Evolutionary conservation across 2,329 filamentous ascomycete species (phyloP).

Genomic region (Hawksworthiomyces lignivorus): DNA sequence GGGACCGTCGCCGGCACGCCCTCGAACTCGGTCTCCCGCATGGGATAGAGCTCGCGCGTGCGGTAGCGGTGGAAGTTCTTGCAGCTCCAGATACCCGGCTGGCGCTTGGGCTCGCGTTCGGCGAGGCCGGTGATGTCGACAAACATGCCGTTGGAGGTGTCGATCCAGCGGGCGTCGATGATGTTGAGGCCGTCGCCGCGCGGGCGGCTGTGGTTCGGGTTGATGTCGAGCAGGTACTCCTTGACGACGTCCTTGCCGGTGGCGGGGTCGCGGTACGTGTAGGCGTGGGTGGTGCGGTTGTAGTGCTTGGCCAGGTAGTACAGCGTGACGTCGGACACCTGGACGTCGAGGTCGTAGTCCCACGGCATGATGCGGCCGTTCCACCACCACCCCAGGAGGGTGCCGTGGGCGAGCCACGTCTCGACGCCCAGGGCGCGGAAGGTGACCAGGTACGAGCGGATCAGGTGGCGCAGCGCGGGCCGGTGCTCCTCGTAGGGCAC

Average conservation of each 20-base stretch:
- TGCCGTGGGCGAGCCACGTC: slow-evolving; percentile 83
- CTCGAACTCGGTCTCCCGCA: slow-evolving; percentile 68
- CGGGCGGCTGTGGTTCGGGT: slow-evolving; percentile 58
- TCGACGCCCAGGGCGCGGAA: slow-evolving; percentile 59
- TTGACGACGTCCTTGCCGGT: slow-evolving; percentile 30
- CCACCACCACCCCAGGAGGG: slow-evolving; percentile 85
- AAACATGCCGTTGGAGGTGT: slow-evolving; percentile 66
- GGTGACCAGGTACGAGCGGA: slow-evolving; percentile 64
- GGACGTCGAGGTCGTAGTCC: slow-evolving; percentile 80
- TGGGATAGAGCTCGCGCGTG: slow-evolving; percentile 65
- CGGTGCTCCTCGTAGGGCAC: slow-evolving; percentile 60
- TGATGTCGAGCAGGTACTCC: slow-evolving; percentile 68
- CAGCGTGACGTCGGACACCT: slow-evolving; percentile 63
- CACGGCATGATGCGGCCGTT: slow-evolving; percentile 70
- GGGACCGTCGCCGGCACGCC: slow-evolving; percentile 64
- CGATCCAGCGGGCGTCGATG: slow-evolving; percentile 80
- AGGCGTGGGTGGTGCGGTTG: slow-evolving; percentile 62
- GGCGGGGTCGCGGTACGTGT: slow-evolving; percentile 37
- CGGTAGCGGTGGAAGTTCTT: slow-evolving; percentile 72
- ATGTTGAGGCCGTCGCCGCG: slow-evolving; percentile 65
- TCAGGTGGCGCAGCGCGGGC: slow-evolving; percentile 59
- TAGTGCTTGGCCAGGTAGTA: slow-evolving; percentile 54
- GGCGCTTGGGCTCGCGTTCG: slow-evolving; percentile 51
- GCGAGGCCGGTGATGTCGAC: slow-evolving; percentile 75
- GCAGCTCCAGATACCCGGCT: slow-evolving; percentile 65